Base-by-base conservation (phyloP, 2,329 filamentous ascomycete species). In the Cladorrhinum sp. region DNA sequence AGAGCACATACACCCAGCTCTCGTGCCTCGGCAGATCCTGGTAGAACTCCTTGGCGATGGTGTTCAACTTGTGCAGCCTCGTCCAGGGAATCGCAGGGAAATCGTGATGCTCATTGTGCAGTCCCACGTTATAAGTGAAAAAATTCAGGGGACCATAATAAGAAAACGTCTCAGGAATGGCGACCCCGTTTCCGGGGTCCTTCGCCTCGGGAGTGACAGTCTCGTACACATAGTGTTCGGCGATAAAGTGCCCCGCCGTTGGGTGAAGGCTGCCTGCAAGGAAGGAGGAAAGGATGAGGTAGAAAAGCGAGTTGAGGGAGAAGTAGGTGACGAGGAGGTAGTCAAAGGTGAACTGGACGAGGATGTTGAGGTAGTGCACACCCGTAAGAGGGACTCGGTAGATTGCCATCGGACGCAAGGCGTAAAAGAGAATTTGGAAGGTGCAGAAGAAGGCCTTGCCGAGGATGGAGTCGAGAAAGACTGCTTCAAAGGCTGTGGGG, bases 401-500 rank as follows among this genome's bases (percentile, higher is more conserved):
- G 68, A 99, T 85, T 77, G 93, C 88, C 89, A 98, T 96, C 63
- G 95, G 95, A 16, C 95, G 91, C 55, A 99, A 77, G 70, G 95
- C 95, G 79, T 99, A 99, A 84, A 99, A 99, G 73, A 99, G 85
- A 75, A 99, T 97, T 78, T 99, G 95, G 79, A 97, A 99, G 67
- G 95, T 99, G 79, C 90, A 93, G 84, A 99, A 99, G 81, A 99
- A 99, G 67, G 95, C 89, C 78, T 99, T 99, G 74, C 95, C 95
- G 18, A 93, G 85, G 69, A 99, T 88, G 7, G 92, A 97, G 80
- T 99, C 91, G 70, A 99, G 88, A 74, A 99, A 89, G 72, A 96
- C 78, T 64, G 92, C 93, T 79, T 99, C 95, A 55, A 97, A 77
- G 53, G 91, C 86, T 18, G 95, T 98, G 23, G 95, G 95, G 25